A percentile compares a stretch with the other conserved stretches of the same genome.
Conservation (phyloP, 352 stramenopile species). For the Pythium biforme region DNA sequence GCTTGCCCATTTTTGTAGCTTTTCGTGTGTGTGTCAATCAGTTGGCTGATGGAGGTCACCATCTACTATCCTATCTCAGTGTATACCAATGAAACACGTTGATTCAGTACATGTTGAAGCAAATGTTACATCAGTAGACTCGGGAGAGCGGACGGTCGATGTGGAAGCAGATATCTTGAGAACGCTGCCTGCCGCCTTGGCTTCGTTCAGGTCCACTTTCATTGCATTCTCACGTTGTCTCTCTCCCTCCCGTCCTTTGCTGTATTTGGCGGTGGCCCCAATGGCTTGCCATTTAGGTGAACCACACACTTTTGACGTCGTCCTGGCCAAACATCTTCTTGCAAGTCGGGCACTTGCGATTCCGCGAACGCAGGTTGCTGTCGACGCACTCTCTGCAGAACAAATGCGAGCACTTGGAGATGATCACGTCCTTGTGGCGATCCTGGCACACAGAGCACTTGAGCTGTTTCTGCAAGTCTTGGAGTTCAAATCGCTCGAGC, state of each 20-base stretch:
- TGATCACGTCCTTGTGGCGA: slow-evolving; percentile 83
- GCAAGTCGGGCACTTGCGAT: slow-evolving; percentile 88
- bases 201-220: no score
- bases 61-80: background rate
- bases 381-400: slow-evolving; percentile 89
- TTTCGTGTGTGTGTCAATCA: slow-evolving; percentile 3
- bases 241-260: no score
- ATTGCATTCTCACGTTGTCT: no score
- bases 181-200: no score
- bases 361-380: slow-evolving; percentile 85
- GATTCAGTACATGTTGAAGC: no score
- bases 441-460: slow-evolving; percentile 87
- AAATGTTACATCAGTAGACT: no score
- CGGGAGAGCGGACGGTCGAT: no score
- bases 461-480: slow-evolving; percentile 80
- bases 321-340: slow-evolving; percentile 91
- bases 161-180: no score
- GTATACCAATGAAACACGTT: background rate
- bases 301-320: slow-evolving; percentile 84
- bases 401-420: slow-evolving; percentile 89
- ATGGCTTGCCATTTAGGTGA: slow-evolving; percentile 46
- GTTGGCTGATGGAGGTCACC: slow-evolving; percentile 5
- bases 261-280: no score
- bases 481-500: slow-evolving; percentile 76
- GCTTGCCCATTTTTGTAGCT: slow-evolving; percentile 31